A percentile compares a stretch with the other conserved stretches of the same genome.
These are phyloP conservation scores for Arbutus unedo DNA, from an alignment of 148 eudicot genomes.

Conservation along the genomic window DNA sequence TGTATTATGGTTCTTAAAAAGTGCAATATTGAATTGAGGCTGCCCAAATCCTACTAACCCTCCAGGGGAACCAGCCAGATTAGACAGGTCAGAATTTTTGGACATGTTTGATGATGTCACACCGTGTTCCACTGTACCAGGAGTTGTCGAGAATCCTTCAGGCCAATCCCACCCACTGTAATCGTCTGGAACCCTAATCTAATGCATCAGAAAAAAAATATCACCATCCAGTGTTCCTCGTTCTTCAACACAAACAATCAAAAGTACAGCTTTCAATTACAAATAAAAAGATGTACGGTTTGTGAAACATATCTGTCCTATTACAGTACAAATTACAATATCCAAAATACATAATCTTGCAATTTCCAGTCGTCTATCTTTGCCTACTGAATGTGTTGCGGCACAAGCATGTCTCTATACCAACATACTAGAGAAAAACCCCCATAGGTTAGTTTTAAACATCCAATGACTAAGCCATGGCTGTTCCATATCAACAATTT, in stretches of 20 bases:
- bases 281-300: background rate
- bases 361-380: background rate
- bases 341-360: background rate
- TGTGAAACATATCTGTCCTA: constrained; percentile 1
- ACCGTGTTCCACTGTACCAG: constrained; percentile 34
- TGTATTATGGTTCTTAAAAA: constrained; percentile 21
- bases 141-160: constrained; percentile 44
- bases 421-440: background rate
- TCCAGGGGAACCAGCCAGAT: constrained; percentile 28
- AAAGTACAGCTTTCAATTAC: constrained; percentile 21
- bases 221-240: constrained; percentile 40
- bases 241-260: constrained; percentile 37
- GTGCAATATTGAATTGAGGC: constrained; percentile 22
- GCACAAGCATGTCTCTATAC: background rate
- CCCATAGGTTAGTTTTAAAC: background rate
- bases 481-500: background rate
- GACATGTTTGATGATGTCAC: constrained; percentile 26
- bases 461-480: background rate
- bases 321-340: background rate
- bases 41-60: constrained; percentile 32
- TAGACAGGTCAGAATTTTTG: constrained; percentile 34
- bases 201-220: constrained; percentile 49
- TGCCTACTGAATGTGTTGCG: background rate
- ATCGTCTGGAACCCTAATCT: constrained; percentile 69
- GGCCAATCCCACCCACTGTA: constrained; percentile 80